Conservation (phyloP, 1,284 basidiomycete species). For the Papiliotrema fonsecae region DNA sequence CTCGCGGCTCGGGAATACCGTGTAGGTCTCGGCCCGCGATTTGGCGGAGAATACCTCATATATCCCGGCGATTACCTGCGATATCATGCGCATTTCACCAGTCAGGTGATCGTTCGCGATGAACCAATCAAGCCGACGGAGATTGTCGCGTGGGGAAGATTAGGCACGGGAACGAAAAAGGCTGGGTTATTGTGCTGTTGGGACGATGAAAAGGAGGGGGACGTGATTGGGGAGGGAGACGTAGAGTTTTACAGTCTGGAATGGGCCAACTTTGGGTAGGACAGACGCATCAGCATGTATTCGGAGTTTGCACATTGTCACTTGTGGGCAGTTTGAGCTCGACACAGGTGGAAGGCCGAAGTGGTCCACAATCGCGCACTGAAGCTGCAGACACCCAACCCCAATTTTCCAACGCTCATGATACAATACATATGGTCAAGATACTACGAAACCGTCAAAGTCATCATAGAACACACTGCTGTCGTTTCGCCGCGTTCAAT, state of each 20-base stretch:
- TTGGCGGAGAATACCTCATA: slow-evolving; percentile 91
- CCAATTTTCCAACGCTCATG: slow-evolving; percentile 1
- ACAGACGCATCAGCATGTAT: not conserved
- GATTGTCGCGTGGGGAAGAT: slow-evolving; percentile 86
- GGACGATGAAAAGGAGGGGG: slow-evolving; percentile 54
- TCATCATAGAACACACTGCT: not conserved
- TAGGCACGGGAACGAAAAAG: slow-evolving; percentile 98
- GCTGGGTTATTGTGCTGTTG: slow-evolving; percentile 85
- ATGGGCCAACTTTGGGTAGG: slow-evolving; percentile 83
- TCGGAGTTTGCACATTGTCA: too few species aligned
- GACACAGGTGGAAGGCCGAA: too few species aligned
- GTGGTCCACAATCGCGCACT: too few species aligned
- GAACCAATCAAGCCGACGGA: slow-evolving; percentile 74
- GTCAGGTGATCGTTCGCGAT: slow-evolving; percentile 65
- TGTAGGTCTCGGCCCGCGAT: slow-evolving; percentile 61
- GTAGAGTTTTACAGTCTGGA: slow-evolving; percentile 78
- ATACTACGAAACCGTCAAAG: not conserved
- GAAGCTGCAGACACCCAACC: too few species aligned
- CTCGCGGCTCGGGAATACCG: slow-evolving; percentile 31
- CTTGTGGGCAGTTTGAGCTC: too few species aligned
- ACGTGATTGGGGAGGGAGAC: slow-evolving; percentile 44
- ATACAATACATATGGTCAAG: slow-evolving; percentile 9
- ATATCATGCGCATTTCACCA: slow-evolving; percentile 95
- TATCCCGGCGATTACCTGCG: slow-evolving; percentile 96
- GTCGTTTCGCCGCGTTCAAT: not conserved